These are phyloP conservation scores for Trichoderma reesei DNA, from an alignment of 495 filamentous ascomycete species.

Conservation along the genomic window DNA sequence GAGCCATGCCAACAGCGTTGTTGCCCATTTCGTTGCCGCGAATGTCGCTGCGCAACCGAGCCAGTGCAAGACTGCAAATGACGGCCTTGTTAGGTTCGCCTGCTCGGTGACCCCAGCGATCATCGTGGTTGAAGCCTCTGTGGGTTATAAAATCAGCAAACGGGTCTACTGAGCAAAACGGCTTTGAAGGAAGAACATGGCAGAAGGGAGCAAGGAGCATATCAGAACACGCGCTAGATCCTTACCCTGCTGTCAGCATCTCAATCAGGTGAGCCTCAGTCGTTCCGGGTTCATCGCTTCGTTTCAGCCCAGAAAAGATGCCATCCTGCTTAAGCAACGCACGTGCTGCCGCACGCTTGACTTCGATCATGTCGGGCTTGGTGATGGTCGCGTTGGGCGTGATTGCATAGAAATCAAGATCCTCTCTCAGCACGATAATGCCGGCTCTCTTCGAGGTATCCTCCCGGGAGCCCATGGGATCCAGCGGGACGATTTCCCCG, in stretches of 20 bases:
- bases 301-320: conserved; percentile 89
- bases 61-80: conserved; percentile 90
- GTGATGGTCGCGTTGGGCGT: conserved; percentile 80
- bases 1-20: conserved; percentile 92
- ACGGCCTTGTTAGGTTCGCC: conserved; percentile 96
- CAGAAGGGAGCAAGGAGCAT: neutral
- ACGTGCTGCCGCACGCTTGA: conserved; percentile 86
- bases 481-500: conserved; percentile 51
- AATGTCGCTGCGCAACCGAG: conserved; percentile 85
- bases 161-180: neutral
- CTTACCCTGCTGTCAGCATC: conserved; percentile 97
- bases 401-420: conserved; percentile 95
- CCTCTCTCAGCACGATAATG: conserved; percentile 94
- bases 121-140: conserved; percentile 93
- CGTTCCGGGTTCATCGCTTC: conserved; percentile 90
- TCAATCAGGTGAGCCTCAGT: conserved; percentile 98
- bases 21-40: conserved; percentile 63
- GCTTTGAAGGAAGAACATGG: conserved; percentile 8
- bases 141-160: neutral
- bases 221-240: neutral
- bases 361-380: conserved; percentile 85
- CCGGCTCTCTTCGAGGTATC: conserved; percentile 66
- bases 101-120: conserved; percentile 91
- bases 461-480: conserved; percentile 44
- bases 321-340: conserved; percentile 83